Conservation (phyloP, 1,139 yeast species). For the Taphrina pruni region DNA sequence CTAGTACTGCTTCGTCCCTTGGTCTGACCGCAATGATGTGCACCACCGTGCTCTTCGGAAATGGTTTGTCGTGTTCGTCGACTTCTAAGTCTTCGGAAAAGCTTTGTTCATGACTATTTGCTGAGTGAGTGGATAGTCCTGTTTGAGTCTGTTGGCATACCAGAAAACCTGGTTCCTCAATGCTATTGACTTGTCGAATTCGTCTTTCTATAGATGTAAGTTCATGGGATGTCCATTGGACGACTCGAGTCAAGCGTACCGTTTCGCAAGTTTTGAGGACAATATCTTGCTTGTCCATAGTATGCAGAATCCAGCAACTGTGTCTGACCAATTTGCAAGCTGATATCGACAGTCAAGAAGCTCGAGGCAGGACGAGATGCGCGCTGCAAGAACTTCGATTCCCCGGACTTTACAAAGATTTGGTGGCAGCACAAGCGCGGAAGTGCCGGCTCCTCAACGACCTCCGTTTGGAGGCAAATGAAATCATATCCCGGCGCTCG, state of each 20-base stretch:
- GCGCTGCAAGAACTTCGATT: background rate
- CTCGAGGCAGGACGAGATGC: too few relatives aligned
- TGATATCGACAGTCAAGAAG: too few relatives aligned
- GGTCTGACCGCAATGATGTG: conserved; percentile 26
- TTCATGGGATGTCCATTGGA: background rate
- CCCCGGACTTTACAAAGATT: background rate
- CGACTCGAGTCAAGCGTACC: background rate
- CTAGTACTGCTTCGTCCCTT: conserved; percentile 4
- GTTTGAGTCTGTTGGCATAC: background rate
- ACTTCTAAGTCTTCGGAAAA: conserved; percentile 27
- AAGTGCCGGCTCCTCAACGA: too few relatives aligned
- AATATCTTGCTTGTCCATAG: conserved; percentile 4
- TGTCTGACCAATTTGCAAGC: too few relatives aligned
- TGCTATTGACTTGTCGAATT: conserved; percentile 12
- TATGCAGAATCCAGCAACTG: background rate
- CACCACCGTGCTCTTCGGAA: conserved; percentile 15
- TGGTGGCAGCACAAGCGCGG: too few relatives aligned
- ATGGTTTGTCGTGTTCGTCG: conserved; percentile 28
- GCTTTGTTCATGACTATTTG: conserved; percentile 19
- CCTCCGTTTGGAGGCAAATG: background rate
- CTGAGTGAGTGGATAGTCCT: background rate
- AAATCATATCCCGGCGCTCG: background rate
- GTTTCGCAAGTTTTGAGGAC: conserved; percentile 24
- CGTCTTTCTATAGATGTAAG: conserved; percentile 5
- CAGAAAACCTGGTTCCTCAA: conserved; percentile 31